These are phyloP conservation scores for Fusarium nurragi DNA, from an alignment of 2,329 filamentous ascomycete species.

Conservation along the genomic window DNA sequence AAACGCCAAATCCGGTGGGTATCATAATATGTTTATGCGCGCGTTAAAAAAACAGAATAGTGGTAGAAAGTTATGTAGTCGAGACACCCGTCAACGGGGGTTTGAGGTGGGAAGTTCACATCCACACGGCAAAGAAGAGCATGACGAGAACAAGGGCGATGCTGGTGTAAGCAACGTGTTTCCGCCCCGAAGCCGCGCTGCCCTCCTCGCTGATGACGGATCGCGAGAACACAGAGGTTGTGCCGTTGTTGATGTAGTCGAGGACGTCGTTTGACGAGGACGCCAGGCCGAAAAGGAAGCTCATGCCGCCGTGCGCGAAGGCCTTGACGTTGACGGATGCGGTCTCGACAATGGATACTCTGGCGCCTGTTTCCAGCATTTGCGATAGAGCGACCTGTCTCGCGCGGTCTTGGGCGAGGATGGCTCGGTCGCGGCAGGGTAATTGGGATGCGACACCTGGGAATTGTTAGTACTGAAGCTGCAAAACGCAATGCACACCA, in stretches of 20 bases:
- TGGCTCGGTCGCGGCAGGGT: constrained; percentile 74
- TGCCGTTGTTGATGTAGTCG: constrained; percentile 88
- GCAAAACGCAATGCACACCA: not conserved
- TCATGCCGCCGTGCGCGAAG: constrained; percentile 83
- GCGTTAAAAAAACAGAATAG: constrained; percentile 11
- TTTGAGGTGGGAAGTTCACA: constrained; percentile 21
- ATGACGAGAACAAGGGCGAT: constrained; percentile 44
- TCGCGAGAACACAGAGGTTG: constrained; percentile 84
- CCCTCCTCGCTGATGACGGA: constrained; percentile 72
- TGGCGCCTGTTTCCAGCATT: constrained; percentile 82
- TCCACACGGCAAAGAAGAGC: constrained; percentile 44
- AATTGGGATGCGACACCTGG: constrained; percentile 78
- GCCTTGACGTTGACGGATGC: constrained; percentile 77
- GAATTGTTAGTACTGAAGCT: constrained; percentile 16
- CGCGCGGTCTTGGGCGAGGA: constrained; percentile 78
- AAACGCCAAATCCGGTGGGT: constrained; percentile 43
- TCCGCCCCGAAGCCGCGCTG: constrained; percentile 61
- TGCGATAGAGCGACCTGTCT: constrained; percentile 82
- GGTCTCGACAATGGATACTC: constrained; percentile 87
- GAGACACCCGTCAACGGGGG: not conserved
- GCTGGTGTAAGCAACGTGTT: constrained; percentile 44
- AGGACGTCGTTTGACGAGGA: constrained; percentile 78
- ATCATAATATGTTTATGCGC: constrained; percentile 37
- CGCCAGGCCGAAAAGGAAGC: constrained; percentile 85
- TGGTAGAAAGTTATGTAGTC: constrained; percentile 8